phyloP scores from a whole-genome alignment of 345 rosid species.

The Draba incana region DNA sequence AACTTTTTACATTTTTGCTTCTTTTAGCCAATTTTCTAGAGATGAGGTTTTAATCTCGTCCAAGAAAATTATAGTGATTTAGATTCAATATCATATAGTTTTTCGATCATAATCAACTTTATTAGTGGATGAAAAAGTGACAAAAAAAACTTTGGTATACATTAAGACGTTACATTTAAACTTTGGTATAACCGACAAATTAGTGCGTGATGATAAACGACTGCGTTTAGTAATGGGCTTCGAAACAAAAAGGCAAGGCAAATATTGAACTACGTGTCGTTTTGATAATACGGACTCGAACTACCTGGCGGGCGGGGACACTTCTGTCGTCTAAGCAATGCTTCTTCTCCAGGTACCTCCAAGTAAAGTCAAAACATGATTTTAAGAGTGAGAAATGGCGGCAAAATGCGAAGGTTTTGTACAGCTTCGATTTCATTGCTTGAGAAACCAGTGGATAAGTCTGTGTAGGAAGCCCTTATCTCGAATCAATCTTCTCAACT shows the following conservation, averaged over 20 bases:
- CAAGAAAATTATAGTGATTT: slow-evolving; percentile 41
- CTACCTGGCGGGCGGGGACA: slow-evolving; percentile 12
- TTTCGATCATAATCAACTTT: background rate
- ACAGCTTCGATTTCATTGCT: slow-evolving; percentile 29
- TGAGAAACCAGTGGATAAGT: slow-evolving; percentile 21
- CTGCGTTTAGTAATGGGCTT: background rate
- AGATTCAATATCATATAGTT: slow-evolving; percentile 12
- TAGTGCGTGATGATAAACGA: background rate
- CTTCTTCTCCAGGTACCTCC: background rate
- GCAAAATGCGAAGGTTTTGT: slow-evolving; percentile 36
- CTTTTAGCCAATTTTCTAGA: slow-evolving; percentile 44
- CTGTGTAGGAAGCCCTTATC: background rate
- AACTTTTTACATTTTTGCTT: background rate
- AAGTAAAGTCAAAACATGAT: slow-evolving; percentile 25
- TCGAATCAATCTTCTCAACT: slow-evolving; percentile 41
- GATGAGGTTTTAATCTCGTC: slow-evolving; percentile 52
- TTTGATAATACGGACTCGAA: background rate
- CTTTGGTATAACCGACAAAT: background rate
- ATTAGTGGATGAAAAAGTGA: background rate
- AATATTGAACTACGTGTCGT: slow-evolving; percentile 30
- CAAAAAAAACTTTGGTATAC: too few relatives aligned
- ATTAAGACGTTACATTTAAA: too few relatives aligned
- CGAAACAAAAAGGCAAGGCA: too few relatives aligned
- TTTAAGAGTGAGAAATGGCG: slow-evolving; percentile 30
- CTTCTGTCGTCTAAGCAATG: background rate